Percentiles rank a stretch among this genome's conserved stretches.
Conservation (phyloP, 257 asterid genomes). For the Penstemon barbatus region DNA sequence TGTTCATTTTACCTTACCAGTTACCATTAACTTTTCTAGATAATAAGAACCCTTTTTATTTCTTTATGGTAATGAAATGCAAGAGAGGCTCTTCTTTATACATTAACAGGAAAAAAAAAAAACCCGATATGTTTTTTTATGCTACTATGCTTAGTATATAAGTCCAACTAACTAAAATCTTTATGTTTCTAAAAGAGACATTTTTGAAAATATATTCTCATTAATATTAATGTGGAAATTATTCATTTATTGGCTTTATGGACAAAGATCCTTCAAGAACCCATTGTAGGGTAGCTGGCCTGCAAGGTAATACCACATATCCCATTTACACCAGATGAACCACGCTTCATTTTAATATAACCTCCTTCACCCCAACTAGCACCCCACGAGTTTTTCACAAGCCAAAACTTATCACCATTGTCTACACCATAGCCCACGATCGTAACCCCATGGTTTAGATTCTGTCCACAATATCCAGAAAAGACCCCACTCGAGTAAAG, state of each 20-base stretch:
- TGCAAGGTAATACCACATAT: conserved; percentile 53
- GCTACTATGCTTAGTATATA: conserved; percentile 5
- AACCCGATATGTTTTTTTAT: background rate
- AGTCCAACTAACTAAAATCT: background rate
- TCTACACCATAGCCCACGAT: conserved; percentile 57
- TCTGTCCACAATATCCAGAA: conserved; percentile 43
- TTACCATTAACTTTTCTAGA: background rate
- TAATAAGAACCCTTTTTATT: background rate
- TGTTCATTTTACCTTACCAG: background rate
- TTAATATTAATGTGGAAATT: conserved; percentile 17
- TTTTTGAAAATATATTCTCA: background rate
- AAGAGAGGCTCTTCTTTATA: background rate
- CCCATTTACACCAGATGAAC: conserved; percentile 30
- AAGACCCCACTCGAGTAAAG: conserved; percentile 54
- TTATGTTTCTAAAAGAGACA: background rate
- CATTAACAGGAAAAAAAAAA: background rate
- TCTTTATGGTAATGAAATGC: background rate
- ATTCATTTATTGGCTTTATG: conserved; percentile 7
- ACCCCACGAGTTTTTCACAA: conserved; percentile 79
- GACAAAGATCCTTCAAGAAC: conserved; percentile 22
- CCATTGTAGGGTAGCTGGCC: conserved; percentile 58
- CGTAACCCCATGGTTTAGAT: conserved; percentile 55
- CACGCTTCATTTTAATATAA: conserved; percentile 50
- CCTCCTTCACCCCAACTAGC: conserved; percentile 59
- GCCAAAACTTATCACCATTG: conserved; percentile 50